Base-by-base conservation (phyloP, 1,139 yeast genomes). In the Lodderomyces metapsilosis region DNA sequence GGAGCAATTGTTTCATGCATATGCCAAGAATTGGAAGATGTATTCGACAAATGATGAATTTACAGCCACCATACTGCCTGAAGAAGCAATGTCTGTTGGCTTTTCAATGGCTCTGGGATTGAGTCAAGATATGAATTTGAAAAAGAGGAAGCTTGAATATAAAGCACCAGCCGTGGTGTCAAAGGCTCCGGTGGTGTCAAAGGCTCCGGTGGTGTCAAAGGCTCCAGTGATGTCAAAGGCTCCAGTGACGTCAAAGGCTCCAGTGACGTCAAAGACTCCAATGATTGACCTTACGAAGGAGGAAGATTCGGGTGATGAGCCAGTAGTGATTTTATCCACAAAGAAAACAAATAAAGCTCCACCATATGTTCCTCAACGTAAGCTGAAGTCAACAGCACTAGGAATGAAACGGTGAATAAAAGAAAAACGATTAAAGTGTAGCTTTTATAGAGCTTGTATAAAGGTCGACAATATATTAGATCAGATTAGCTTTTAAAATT, bases 1-100 rank as follows among this genome's bases (percentile, higher is more conserved):
- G 47, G 94, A 86, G 58, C 73, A 74, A 43, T 74, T 83, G 59
- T 74, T 78, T 57, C 54, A 62, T 21, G 73, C 82, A 7, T 56
- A 82, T 25, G 61, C 62, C 30, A 41, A 40, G 4, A 45, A 38
- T 16, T 43, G 45, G 44, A 15, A 28, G 8, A 28, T 28, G 17
- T 28, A 28, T 15, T 28, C 32, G 11, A 28, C 11, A 4, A 15
- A 28, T 28, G 32, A 28, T 6, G 15, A 18, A 28, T 28, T 28
- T 15, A 4, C 5, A 3, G 20, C 32, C 18, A 28, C 32, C 9
- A 28, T 15, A 10, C 32, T 28, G 32, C 32, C 32, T 5, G 32
- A 16, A 28, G 12, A 28, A 5, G 32, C 32, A 7, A 16, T 15
- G 11, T 28, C 18, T 3, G 18, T 8, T n/a, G 32, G 32, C 4